These are phyloP conservation scores for Scutellaria galericulata DNA, from an alignment of 257 asterid species.

Conservation along the genomic window DNA sequence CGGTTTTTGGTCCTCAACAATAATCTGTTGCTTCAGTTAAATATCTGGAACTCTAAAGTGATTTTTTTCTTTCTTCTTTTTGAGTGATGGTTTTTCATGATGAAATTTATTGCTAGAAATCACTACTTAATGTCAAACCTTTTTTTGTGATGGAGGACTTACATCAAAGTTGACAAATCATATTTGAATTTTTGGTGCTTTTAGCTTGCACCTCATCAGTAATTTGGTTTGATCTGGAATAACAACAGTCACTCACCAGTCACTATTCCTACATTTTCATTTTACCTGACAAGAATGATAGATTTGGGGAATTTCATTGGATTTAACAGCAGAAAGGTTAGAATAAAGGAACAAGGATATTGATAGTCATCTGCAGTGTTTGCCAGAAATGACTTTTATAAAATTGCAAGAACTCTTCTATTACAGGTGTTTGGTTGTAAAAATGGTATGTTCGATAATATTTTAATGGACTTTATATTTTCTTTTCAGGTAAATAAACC, in stretches of 20 bases:
- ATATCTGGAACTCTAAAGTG: conserved; percentile 7
- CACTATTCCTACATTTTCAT: not conserved
- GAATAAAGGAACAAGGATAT: conserved; percentile 6
- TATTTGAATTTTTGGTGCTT: not conserved
- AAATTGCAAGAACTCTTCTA: conserved; percentile 11
- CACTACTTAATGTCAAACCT: not conserved
- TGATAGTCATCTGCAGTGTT: conserved; percentile 3
- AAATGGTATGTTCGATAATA: conserved; percentile 8
- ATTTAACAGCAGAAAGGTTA: not conserved
- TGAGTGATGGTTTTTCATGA: not conserved
- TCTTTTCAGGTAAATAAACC: conserved; percentile 88
- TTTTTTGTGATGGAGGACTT: too few relatives aligned
- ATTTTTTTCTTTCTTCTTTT: not conserved
- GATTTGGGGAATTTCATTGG: conserved; percentile 1
- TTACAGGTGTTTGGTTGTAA: conserved; percentile 12
- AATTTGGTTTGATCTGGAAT: not conserved
- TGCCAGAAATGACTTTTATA: conserved; percentile 4
- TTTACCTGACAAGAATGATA: not conserved
- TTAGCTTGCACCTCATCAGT: conserved; percentile 2
- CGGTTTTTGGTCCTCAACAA: conserved; percentile 14
- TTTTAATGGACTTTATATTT: conserved; percentile 31
- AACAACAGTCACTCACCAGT: not conserved
- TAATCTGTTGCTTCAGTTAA: not conserved
- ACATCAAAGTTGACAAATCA: not conserved
- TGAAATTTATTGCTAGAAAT: conserved; percentile 12